A percentile compares a stretch with the other conserved stretches of the same genome.
Evolutionary conservation across 441 rosid genomes (phyloP).

Genomic region (Arabidopsis lyrata): DNA sequence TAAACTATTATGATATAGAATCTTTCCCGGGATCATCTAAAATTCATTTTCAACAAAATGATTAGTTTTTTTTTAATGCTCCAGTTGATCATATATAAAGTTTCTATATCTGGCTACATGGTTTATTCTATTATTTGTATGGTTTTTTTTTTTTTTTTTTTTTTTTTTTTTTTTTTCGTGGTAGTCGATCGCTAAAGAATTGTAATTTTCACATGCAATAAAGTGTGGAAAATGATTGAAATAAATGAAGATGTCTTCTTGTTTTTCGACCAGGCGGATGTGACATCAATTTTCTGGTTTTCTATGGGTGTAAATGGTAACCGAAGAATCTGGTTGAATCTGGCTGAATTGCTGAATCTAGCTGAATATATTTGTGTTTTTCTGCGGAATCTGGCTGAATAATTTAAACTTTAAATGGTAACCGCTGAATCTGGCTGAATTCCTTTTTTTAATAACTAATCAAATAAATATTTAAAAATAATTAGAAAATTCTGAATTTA

Average conservation of each 20-base stretch:
- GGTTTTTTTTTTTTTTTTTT: neutral
- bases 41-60: neutral
- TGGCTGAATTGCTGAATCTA: too few species aligned
- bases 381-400: too few species aligned
- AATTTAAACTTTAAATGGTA: too few species aligned
- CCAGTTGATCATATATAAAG: neutral
- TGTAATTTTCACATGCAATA: conserved; percentile 39
- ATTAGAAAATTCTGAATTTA: too few species aligned
- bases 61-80: neutral
- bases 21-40: neutral
- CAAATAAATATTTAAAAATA: too few species aligned
- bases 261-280: conserved; percentile 36
- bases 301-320: too few species aligned
- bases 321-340: too few species aligned
- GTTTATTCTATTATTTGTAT: neutral
- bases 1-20: neutral
- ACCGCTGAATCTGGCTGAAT: too few species aligned
- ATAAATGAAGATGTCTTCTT: conserved; percentile 34
- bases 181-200: conserved; percentile 4
- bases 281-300: conserved; percentile 15
- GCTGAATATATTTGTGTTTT: too few species aligned
- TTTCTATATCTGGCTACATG: neutral
- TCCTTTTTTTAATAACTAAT: too few species aligned
- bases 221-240: conserved; percentile 43
- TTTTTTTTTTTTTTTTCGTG: neutral